Conservation (phyloP, 345 rosid genomes). For the Lepidium sativum region DNA sequence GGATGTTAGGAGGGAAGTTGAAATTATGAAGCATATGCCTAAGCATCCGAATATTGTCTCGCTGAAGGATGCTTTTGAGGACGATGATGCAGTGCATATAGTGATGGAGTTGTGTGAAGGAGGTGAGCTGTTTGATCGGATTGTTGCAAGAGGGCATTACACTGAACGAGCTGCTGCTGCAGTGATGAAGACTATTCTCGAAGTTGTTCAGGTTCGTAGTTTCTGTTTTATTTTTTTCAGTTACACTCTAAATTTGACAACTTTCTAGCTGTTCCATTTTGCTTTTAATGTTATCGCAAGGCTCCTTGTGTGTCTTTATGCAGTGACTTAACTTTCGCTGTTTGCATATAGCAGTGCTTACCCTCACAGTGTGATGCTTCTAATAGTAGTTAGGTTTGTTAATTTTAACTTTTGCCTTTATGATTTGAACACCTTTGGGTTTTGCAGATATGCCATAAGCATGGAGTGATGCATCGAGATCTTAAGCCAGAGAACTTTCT, state of each 20-base stretch:
- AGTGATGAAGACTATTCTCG: slow-evolving; percentile 72
- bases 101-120: slow-evolving; percentile 95
- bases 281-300: neutral
- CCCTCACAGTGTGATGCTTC: neutral
- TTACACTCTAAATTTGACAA: neutral
- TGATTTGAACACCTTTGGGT: neutral
- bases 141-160: slow-evolving; percentile 87
- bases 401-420: neutral
- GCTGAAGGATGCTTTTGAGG: slow-evolving; percentile 68
- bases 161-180: slow-evolving; percentile 83
- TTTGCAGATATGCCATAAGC: slow-evolving; percentile 61
- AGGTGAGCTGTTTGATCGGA: slow-evolving; percentile 86
- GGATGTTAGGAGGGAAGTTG: slow-evolving; percentile 89
- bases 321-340: neutral
- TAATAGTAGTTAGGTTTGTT: neutral
- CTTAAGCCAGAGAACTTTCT: slow-evolving; percentile 87
- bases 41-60: slow-evolving; percentile 64
- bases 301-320: neutral
- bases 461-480: slow-evolving; percentile 83
- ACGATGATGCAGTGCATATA: slow-evolving; percentile 69
- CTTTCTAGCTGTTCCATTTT: neutral
- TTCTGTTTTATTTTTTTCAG: neutral
- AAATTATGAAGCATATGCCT: slow-evolving; percentile 83
- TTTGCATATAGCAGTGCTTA: too few species aligned
- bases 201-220: slow-evolving; percentile 70